A percentile compares a stretch with the other conserved stretches of the same genome.
Conservation (phyloP, 768 basidiomycete species). For the Xerocomellus chrysenteron region DNA sequence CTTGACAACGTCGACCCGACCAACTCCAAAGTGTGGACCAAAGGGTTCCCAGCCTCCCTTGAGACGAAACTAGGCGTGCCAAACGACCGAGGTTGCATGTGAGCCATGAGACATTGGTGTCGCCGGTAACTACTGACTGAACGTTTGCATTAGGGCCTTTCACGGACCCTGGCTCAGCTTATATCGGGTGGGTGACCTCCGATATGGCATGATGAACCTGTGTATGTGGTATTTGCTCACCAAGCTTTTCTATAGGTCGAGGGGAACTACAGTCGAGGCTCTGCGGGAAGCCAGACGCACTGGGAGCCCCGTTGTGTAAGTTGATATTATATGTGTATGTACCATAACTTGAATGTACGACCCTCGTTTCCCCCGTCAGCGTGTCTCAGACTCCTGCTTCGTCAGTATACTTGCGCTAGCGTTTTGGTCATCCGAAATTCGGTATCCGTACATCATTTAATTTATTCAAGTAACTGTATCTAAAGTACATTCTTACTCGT, state of each 20-base stretch:
- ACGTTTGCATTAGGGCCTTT: conserved; percentile 19
- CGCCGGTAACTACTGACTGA: not conserved
- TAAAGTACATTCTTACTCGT: no score
- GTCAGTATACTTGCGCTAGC: no score
- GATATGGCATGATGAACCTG: not conserved
- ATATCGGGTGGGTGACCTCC: conserved; percentile 20
- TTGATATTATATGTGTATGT: not conserved
- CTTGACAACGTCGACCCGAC: no score
- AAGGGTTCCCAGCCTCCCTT: conserved; percentile 53
- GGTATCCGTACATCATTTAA: no score
- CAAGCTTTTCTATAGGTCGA: conserved; percentile 3
- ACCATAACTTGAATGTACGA: not conserved
- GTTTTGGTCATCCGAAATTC: no score
- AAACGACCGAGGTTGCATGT: conserved; percentile 63
- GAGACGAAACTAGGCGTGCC: conserved; percentile 49
- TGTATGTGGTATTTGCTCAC: not conserved
- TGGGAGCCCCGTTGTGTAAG: not conserved
- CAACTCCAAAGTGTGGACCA: no score
- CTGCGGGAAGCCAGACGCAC: not conserved
- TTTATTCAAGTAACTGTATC: no score
- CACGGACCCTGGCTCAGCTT: conserved; percentile 26
- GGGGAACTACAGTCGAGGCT: conserved; percentile 13
- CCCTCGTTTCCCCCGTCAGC: no score
- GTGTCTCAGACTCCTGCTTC: no score
- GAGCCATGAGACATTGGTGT: not conserved